A percentile compares a stretch with the other conserved stretches of the same genome.
phyloP scores from a whole-genome alignment of 345 rosid genomes.

The Sonneratia caseolaris region DNA sequence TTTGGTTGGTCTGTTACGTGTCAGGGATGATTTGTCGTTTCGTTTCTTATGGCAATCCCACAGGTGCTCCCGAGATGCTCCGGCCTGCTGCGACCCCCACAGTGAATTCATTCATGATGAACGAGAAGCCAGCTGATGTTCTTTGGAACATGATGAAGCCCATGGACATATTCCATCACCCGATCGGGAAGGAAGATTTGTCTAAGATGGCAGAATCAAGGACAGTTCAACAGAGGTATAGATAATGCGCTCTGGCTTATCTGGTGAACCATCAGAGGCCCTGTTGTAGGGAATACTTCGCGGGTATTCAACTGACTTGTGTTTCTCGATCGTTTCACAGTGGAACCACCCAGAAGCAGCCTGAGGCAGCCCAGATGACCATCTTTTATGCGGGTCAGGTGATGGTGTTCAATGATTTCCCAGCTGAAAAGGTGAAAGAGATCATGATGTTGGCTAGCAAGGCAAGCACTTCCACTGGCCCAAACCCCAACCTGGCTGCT shows the following conservation, averaged over 20 bases:
- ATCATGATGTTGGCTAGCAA: constrained; percentile 50
- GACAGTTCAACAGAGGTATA: constrained; percentile 16
- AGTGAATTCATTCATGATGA: constrained; percentile 46
- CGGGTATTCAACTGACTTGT: constrained; percentile 7
- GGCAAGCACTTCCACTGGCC: constrained; percentile 29
- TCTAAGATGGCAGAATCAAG: constrained; percentile 23
- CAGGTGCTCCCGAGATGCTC: constrained; percentile 19
- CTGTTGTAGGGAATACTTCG: neutral
- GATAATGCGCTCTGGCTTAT: neutral
- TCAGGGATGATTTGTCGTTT: neutral
- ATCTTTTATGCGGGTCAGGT: constrained; percentile 77
- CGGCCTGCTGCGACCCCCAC: constrained; percentile 23
- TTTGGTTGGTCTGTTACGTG: no score
- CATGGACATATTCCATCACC: constrained; percentile 29
- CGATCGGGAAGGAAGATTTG: constrained; percentile 22
- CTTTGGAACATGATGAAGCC: neutral
- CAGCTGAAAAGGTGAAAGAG: constrained; percentile 69
- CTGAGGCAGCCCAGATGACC: constrained; percentile 61
- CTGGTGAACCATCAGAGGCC: neutral
- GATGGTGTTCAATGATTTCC: constrained; percentile 54
- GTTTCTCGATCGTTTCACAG: constrained; percentile 6
- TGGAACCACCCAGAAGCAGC: constrained; percentile 17
- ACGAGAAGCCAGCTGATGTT: neutral
- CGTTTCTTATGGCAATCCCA: constrained; percentile 9
- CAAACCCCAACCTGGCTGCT: constrained; percentile 11